Percentiles rank a stretch among this genome's conserved stretches.
These are phyloP conservation scores for Paramicrosporidium saccamoebae DNA, from an alignment of 371 early-diverging fungal species.

Conservation along the genomic window DNA sequence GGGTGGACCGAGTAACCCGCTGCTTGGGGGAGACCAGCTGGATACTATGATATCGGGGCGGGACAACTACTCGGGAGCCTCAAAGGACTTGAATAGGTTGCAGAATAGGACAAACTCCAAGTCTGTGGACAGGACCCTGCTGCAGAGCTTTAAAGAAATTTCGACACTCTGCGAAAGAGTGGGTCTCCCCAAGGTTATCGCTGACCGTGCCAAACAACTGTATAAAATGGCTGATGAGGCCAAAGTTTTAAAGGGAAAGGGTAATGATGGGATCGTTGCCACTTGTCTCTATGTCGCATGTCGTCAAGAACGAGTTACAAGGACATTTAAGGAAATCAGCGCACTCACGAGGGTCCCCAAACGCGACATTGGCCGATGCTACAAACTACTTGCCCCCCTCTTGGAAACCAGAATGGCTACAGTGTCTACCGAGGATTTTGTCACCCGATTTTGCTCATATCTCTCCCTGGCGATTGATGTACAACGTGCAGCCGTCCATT, in stretches of 20 bases:
- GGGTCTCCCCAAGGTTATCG: conserved; percentile 42
- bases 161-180: conserved; percentile 64
- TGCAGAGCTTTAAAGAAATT: conserved; percentile 74
- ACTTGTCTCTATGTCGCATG: conserved; percentile 94
- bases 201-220: conserved; percentile 76
- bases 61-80: conserved; percentile 41
- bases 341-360: conserved; percentile 70
- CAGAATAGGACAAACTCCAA: conserved; percentile 29
- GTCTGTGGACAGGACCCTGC: conserved; percentile 38
- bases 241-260: conserved; percentile 59
- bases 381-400: conserved; percentile 29
- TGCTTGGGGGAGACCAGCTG: conserved; percentile 50
- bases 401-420: conserved; percentile 18
- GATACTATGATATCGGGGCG: conserved; percentile 53
- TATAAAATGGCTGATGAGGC: conserved; percentile 67
- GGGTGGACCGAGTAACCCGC: conserved; percentile 70
- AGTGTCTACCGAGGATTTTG: conserved; percentile 33
- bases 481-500: conserved; percentile 22
- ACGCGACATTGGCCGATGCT: conserved; percentile 60
- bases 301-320: conserved; percentile 51
- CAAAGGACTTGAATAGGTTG: conserved; percentile 30
- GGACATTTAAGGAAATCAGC: conserved; percentile 93
- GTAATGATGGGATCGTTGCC: conserved; percentile 64
- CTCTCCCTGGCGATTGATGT: conserved; percentile 30
- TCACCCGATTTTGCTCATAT: conserved; percentile 56